These are phyloP conservation scores for Calocybe cyanea DNA, from an alignment of 768 basidiomycete species.

Conservation along the genomic window DNA sequence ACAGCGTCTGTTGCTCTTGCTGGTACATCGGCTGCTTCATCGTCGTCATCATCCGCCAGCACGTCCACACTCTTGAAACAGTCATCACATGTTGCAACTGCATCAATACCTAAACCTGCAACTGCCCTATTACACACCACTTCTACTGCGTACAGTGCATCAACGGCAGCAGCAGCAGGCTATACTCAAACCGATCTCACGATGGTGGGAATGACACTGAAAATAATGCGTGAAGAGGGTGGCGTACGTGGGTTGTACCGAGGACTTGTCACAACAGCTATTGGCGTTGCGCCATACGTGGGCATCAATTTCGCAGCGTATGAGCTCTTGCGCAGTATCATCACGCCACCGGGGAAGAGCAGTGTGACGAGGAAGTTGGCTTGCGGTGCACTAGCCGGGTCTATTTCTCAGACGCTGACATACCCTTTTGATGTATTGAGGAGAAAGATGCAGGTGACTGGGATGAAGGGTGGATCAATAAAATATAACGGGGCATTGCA, in stretches of 20 bases:
- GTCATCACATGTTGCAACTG: slow-evolving; percentile 11
- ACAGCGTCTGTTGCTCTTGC: slow-evolving; percentile 69
- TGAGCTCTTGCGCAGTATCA: slow-evolving; percentile 69
- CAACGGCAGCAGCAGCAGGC: slow-evolving; percentile 7
- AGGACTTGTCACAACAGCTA: slow-evolving; percentile 77
- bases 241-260: slow-evolving; percentile 85
- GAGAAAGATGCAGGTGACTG: slow-evolving; percentile 93
- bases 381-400: slow-evolving; percentile 84
- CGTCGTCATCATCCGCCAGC: slow-evolving; percentile 16
- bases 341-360: slow-evolving; percentile 81
- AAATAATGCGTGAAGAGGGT: slow-evolving; percentile 90
- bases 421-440: slow-evolving; percentile 95
- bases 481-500: slow-evolving; percentile 82
- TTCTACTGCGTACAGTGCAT: slow-evolving; percentile 24
- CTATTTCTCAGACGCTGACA: slow-evolving; percentile 89
- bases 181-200: slow-evolving; percentile 57
- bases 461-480: slow-evolving; percentile 60
- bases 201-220: slow-evolving; percentile 86
- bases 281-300: slow-evolving; percentile 88
- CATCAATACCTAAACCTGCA: slow-evolving; percentile 25
- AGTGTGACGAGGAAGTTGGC: slow-evolving; percentile 64
- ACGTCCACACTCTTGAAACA: slow-evolving; percentile 25
- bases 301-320: slow-evolving; percentile 95
- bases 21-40: slow-evolving; percentile 13
- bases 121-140: slow-evolving; percentile 58